A percentile compares a stretch with the other conserved stretches of the same genome.
Conservation (phyloP, 805 yeast species). For the Wickerhamiella sorbophila region DNA sequence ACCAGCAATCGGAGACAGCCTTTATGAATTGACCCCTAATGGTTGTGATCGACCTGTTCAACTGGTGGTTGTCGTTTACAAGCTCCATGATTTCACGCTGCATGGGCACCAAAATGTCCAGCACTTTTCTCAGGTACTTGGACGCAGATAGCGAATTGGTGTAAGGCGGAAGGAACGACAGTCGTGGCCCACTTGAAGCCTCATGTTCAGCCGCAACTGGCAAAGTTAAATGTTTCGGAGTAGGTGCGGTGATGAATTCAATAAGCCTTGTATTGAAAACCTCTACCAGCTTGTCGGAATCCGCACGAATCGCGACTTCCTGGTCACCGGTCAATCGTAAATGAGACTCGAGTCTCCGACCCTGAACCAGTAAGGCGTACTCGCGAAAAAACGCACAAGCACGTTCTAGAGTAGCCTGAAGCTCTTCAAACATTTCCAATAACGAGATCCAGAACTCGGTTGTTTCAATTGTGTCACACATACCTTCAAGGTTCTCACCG, state of each 20-base stretch:
- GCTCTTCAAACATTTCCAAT: constrained; percentile 6
- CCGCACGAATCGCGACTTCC: constrained; percentile 5
- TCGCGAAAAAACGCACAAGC: constrained; percentile 17
- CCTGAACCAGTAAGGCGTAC: constrained; percentile 10
- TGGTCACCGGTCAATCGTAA: constrained; percentile 4
- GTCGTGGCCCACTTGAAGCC: constrained; percentile 17
- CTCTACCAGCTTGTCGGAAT: constrained; percentile 3
- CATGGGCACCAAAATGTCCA: constrained; percentile 30
- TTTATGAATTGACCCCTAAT: constrained; percentile 33
- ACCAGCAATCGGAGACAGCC: constrained; percentile 38
- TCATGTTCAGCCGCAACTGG: constrained; percentile 12
- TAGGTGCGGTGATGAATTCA: constrained; percentile 7
- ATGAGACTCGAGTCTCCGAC: constrained; percentile 4
- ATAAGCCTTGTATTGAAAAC: constrained; percentile 5
- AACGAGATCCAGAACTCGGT: constrained; percentile 13
- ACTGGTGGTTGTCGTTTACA: constrained; percentile 4
- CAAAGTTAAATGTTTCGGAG: constrained; percentile 4
- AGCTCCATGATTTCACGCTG: constrained; percentile 28
- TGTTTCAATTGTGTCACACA: constrained; percentile 9
- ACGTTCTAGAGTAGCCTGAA: constrained; percentile 9
- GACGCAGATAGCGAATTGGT: constrained; percentile 49
- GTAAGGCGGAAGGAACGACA: constrained; percentile 49
- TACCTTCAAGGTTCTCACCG: constrained; percentile 3
- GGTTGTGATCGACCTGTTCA: constrained; percentile 5
- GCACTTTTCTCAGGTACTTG: constrained; percentile 35